phyloP scores from a whole-genome alignment of 768 basidiomycete species.

The Candolleomyces efflorescens region DNA sequence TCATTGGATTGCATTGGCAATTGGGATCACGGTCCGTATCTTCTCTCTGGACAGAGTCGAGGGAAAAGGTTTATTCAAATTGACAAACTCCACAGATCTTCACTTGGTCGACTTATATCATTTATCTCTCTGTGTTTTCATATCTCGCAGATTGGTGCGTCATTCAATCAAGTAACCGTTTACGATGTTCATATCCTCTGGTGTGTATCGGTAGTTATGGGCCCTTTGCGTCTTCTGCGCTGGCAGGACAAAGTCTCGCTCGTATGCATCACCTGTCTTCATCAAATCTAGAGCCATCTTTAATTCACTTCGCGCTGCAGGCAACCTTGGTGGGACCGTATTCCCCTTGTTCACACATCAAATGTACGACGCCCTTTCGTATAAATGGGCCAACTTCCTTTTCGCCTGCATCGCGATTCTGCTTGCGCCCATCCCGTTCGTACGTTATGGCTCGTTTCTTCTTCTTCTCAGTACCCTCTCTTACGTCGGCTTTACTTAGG shows the following conservation, averaged over 20 bases:
- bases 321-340: slow-evolving; percentile 44
- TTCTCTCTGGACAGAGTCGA: neutral
- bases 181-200: neutral
- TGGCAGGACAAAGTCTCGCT: slow-evolving; percentile 62
- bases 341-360: slow-evolving; percentile 63
- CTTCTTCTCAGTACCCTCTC: neutral
- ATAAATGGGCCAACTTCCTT: slow-evolving; percentile 58
- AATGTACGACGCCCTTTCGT: slow-evolving; percentile 54
- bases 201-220: slow-evolving; percentile 35
- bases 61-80: neutral
- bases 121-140: slow-evolving; percentile 56
- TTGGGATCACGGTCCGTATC: slow-evolving; percentile 43
- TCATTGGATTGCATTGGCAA: slow-evolving; percentile 57
- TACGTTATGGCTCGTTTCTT: slow-evolving; percentile 22
- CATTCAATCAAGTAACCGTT: neutral
- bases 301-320: slow-evolving; percentile 20
- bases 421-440: slow-evolving; percentile 61
- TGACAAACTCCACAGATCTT: slow-evolving; percentile 32
- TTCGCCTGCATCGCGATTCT: slow-evolving; percentile 48
- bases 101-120: slow-evolving; percentile 45
- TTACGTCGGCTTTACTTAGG: slow-evolving; percentile 25
- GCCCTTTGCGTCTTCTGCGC: slow-evolving; percentile 62
- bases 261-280: slow-evolving; percentile 28
- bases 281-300: neutral
- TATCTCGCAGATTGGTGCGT: slow-evolving; percentile 63